Conservation (phyloP, 1,284 basidiomycete species). For the Paramarasmius palmivorus region DNA sequence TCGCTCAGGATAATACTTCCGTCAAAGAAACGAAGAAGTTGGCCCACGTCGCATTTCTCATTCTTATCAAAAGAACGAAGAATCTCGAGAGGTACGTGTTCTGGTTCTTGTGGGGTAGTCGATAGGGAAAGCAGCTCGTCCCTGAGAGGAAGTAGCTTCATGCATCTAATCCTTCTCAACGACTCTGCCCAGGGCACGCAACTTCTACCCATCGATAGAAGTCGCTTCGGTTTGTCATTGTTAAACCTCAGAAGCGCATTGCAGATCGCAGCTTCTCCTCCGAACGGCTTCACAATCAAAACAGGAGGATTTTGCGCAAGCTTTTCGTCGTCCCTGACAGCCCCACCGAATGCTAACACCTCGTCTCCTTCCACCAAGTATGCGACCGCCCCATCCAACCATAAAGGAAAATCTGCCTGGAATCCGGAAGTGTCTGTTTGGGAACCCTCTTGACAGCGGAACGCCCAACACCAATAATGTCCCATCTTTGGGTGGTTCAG, state of each 20-base stretch:
- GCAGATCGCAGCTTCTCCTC: too few species aligned
- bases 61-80: background rate
- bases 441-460: too few species aligned
- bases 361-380: too few species aligned
- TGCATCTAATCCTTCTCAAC: background rate
- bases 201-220: background rate
- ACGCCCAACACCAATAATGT: too few species aligned
- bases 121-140: background rate
- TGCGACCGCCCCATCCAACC: too few species aligned
- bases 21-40: background rate
- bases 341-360: too few species aligned
- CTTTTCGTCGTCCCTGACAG: too few species aligned
- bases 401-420: too few species aligned
- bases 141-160: background rate
- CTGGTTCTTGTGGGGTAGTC: background rate
- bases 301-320: too few species aligned
- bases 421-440: too few species aligned
- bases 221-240: background rate
- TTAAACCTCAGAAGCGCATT: background rate
- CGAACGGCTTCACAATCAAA: too few species aligned
- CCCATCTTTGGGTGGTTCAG: too few species aligned
- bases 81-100: background rate
- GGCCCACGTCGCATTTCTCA: background rate
- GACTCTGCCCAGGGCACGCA: background rate
- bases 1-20: background rate